Evolutionary conservation across 305 asterid genomes (phyloP).

Genomic region (Salvia sclarea): DNA sequence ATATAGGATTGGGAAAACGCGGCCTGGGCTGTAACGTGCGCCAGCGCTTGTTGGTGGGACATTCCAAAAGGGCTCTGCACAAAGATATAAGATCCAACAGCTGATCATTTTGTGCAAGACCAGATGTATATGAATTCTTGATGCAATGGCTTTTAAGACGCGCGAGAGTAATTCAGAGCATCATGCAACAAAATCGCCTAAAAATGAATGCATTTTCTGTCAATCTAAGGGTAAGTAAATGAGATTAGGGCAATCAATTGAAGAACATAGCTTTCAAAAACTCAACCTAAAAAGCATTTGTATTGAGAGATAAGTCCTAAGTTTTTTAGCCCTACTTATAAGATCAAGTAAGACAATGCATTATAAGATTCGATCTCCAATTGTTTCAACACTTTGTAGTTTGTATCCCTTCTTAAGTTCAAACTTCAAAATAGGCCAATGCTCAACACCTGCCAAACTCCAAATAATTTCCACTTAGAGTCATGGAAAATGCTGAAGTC

Average conservation of each 20-base stretch:
- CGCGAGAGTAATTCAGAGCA: too few species aligned
- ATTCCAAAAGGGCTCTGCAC: slow-evolving; percentile 95
- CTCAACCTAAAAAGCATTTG: not conserved
- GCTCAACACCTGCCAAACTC: too few species aligned
- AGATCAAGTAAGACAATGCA: not conserved
- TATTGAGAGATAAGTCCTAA: not conserved
- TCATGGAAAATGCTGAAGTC: too few species aligned
- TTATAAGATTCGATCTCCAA: not conserved
- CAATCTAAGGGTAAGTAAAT: slow-evolving; percentile 6
- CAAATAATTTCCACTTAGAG: too few species aligned
- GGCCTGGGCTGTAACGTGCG: slow-evolving; percentile 97
- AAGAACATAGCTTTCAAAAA: not conserved
- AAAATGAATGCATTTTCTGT: not conserved
- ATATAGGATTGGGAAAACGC: slow-evolving; percentile 59
- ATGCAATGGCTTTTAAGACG: too few species aligned
- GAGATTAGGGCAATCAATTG: not conserved
- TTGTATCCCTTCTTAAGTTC: too few species aligned
- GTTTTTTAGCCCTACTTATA: not conserved
- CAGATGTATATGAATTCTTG: not conserved
- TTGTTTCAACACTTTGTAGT: not conserved
- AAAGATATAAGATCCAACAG: slow-evolving; percentile 10
- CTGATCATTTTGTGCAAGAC: not conserved
- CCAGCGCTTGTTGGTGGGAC: slow-evolving; percentile 96
- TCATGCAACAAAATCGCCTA: not conserved
- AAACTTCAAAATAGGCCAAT: too few species aligned